Evolutionary conservation across 371 early-diverging fungal species (phyloP).

Genomic region (Mucor lusitanicus): DNA sequence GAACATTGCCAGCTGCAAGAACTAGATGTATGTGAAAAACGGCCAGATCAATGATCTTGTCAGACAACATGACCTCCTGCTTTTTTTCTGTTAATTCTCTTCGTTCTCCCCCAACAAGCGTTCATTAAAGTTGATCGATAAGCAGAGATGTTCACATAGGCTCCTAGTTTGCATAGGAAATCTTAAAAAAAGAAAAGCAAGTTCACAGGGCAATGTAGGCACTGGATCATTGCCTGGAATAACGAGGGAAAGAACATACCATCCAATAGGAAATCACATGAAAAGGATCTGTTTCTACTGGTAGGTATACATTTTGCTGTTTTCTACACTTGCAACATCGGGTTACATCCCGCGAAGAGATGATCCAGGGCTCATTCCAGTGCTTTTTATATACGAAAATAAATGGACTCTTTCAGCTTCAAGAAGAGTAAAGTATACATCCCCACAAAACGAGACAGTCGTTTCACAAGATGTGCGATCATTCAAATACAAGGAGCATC

Average conservation of each 20-base stretch:
- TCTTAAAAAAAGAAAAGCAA: background rate
- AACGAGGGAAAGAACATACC: background rate
- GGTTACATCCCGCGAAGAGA: background rate
- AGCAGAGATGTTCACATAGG: background rate
- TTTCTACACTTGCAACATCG: background rate
- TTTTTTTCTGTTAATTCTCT: background rate
- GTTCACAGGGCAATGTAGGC: background rate
- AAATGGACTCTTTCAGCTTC: no score
- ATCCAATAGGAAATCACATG: background rate
- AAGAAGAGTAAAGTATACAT: background rate
- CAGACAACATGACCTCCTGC: background rate
- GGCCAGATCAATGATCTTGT: background rate
- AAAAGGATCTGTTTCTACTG: background rate
- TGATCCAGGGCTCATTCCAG: background rate
- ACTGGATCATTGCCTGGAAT: background rate
- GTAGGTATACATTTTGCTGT: background rate
- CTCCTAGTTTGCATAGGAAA: background rate
- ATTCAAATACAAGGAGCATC: background rate
- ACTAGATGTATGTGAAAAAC: no score
- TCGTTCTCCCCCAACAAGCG: background rate
- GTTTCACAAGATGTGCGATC: background rate
- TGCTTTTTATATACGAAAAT: background rate
- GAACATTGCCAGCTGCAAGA: no score
- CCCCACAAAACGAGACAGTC: background rate
- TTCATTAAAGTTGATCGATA: background rate